These are phyloP conservation scores for Astrothelium subdiscretum DNA, from an alignment of 495 filamentous ascomycete genomes.

Conservation along the genomic window DNA sequence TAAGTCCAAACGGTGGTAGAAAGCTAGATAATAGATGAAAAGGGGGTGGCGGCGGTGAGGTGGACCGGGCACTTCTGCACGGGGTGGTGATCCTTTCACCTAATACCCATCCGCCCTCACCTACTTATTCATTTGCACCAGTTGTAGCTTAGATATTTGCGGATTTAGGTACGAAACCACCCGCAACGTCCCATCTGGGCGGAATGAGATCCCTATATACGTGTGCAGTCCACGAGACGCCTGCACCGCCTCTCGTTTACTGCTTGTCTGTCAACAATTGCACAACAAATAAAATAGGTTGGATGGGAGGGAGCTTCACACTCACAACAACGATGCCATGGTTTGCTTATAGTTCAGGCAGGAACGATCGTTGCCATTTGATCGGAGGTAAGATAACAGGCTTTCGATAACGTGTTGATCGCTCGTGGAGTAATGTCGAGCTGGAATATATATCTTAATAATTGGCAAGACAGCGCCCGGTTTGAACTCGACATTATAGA, in stretches of 20 bases:
- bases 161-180: background rate
- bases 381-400: background rate
- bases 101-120: no score
- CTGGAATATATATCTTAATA: background rate
- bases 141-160: background rate
- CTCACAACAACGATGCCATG: background rate
- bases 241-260: background rate
- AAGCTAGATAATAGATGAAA: no score
- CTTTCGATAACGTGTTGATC: background rate
- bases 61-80: no score
- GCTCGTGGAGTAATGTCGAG: background rate
- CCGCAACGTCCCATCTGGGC: background rate
- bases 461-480: background rate
- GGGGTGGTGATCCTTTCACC: no score
- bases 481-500: background rate
- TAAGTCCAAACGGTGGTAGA: no score
- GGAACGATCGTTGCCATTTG: background rate
- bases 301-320: background rate
- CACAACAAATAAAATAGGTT: no score
- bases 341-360: background rate
- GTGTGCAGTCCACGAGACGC: background rate
- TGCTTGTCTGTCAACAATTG: background rate
- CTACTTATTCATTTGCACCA: no score
- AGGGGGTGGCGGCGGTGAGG: no score
- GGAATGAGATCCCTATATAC: background rate